Evolutionary conservation across 257 asterid species (phyloP), one percentile per base, ranked within the genome.

Genomic region (Gentiana straminea): DNA sequence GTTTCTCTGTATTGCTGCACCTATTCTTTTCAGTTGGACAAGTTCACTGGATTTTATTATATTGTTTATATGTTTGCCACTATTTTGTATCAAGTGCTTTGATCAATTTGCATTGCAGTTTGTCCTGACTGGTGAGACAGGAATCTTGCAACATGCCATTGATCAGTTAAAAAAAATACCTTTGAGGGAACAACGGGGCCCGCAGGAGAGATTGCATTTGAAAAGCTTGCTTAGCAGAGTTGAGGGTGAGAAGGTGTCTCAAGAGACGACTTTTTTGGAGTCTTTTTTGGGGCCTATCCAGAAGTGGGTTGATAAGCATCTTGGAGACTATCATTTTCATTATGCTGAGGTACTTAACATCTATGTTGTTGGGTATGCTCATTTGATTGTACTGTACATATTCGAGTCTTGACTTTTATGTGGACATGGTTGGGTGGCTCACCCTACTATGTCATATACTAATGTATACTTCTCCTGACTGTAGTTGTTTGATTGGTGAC

Each of bases 121-220:
- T 83, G 87, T 84, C 73, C 73, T 87, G 63, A 91, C 98, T 32
- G 78, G 94, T 59, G 98, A 91, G 71, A 91, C 70, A 75, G 94
- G 84, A 61, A 67, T 87, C 59, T 68, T 91, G 75, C 85, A 69
- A 70, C 81, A 78, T 79, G 85, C 95, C 66, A 83, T 91, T 59
- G 77, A 77, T 32, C 94, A 84, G 70, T 80, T 91, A 80, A 91
- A 84, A 76, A 91, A 78, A 78, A 81, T 91, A 70, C 96, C 98
- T 45, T 58, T 84, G 54, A 91, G 83, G 87, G 98, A 91, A 73
- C 97, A 91, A 70, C 77, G 95, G 64, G 98, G 98, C 54, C 83
- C 87, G 58, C 94, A 87, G 68, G 98, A 91, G 73, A 83, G 86
- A 70, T 58, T 81, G 73, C 98, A 87, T 75, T 81, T 91, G 79